Conservation (phyloP, 208 protist species). For the Acanthamoeba healyi region DNA sequence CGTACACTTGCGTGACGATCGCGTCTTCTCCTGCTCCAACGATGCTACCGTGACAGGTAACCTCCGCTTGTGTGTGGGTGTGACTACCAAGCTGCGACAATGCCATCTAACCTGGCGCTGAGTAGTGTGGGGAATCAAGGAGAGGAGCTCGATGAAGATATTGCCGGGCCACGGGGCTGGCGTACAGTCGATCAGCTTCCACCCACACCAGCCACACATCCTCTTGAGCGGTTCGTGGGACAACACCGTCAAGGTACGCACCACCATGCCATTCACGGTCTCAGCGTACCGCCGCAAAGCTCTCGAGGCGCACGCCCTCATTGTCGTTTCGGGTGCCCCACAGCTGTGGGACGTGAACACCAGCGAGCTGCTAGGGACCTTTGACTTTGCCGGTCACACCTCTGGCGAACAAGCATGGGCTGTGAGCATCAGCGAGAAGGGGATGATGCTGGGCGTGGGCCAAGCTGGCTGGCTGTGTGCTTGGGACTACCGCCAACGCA, state of each 20-base stretch:
- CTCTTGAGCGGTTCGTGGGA: conserved; percentile 24
- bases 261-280: neutral
- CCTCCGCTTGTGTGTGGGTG: too few relatives aligned
- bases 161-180: neutral
- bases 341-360: conserved; percentile 15
- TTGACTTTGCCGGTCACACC: neutral
- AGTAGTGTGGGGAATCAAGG: conserved; percentile 5
- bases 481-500: conserved; percentile 23
- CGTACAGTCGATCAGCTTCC: conserved; percentile 46
- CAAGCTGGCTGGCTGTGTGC: conserved; percentile 11
- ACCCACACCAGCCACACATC: conserved; percentile 9
- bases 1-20: conserved; percentile 1
- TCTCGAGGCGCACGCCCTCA: too few relatives aligned
- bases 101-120: too few relatives aligned
- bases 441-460: conserved; percentile 25
- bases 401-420: conserved; percentile 30
- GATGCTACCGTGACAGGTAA: conserved; percentile 6
- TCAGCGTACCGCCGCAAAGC: too few relatives aligned
- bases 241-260: conserved; percentile 22
- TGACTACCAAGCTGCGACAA: too few relatives aligned
- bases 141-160: neutral
- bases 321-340: neutral
- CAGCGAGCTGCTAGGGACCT: neutral
- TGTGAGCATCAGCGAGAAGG: neutral
- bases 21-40: conserved; percentile 41